A percentile compares a stretch with the other conserved stretches of the same genome.
These are phyloP conservation scores for Fusarium decemcellulare DNA, from an alignment of 2,329 filamentous ascomycete genomes.

Conservation along the genomic window DNA sequence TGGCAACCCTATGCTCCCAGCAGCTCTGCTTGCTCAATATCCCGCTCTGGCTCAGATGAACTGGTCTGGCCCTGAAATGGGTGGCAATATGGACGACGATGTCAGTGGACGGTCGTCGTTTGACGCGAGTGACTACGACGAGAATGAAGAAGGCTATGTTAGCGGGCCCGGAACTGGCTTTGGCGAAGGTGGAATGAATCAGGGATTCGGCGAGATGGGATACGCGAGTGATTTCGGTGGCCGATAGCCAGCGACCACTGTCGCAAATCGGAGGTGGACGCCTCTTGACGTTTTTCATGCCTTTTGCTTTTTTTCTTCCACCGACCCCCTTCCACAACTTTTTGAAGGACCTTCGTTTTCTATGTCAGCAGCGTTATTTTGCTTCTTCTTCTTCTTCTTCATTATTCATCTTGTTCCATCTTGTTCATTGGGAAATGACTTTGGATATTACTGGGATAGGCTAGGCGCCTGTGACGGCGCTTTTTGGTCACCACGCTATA, in stretches of 20 bases:
- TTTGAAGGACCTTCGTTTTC: constrained; percentile 11
- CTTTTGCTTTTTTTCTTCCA: constrained; percentile 15
- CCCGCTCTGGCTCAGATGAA: constrained; percentile 92
- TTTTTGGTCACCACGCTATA: constrained; percentile 28
- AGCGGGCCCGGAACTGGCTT: constrained; percentile 74
- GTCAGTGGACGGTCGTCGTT: constrained; percentile 86
- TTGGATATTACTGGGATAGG: constrained; percentile 26
- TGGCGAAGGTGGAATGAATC: constrained; percentile 68
- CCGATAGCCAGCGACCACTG: constrained; percentile 26
- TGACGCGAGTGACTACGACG: constrained; percentile 84
- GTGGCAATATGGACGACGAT: constrained; percentile 81
- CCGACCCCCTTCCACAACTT: constrained; percentile 15
- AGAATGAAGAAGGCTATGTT: constrained; percentile 80
- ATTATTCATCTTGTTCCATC: constrained; percentile 9
- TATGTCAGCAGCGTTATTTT: constrained; percentile 27
- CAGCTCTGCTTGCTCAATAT: constrained; percentile 91
- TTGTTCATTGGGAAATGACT: constrained; percentile 1
- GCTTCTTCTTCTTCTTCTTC: constrained; percentile 9
- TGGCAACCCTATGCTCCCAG: constrained; percentile 80
- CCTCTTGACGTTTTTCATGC: constrained; percentile 22
- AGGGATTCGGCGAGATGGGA: constrained; percentile 61
- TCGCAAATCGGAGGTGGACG: constrained; percentile 7
- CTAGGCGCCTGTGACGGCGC: constrained; percentile 32
- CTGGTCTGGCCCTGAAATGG: constrained; percentile 78
- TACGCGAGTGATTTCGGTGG: constrained; percentile 48